Base-by-base conservation (phyloP, 148 eudicot genomes). In the Amaranthus hypochondriacus region DNA sequence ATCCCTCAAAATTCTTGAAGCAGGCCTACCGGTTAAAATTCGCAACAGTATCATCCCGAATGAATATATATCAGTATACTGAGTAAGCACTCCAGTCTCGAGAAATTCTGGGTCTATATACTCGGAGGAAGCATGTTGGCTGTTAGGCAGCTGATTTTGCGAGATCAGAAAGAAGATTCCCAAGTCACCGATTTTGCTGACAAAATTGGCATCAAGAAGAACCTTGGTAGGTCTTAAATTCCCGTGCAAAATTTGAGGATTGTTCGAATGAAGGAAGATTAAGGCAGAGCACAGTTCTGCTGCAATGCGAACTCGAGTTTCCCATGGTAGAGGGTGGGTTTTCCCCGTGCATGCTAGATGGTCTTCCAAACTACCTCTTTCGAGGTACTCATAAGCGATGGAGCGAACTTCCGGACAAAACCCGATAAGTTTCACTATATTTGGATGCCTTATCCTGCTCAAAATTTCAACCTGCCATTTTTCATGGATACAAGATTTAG, bases 361-460 rank as follows among this genome's bases (percentile, higher is more conserved):
- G 81, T 90, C 89, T 76, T 95, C 90, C 49, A 95, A 92, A 83
- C 84, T 92, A 64, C 91, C 92, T 70, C 87, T 90, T 60, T 84
- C 93, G 15, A 86, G 79, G 84, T 83, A 92, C 73, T 95, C 97
- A 9, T 90, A 92, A 56, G 89, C 79, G 68, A 95, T 84, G 52
- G 92, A 84, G 72, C 90, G 83, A 0, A 93, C 83, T 82, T 95
- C 98, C 62, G 89, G 73, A 80, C 93, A 90, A 62, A 82, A 77
- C 39, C 98, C 97, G 0, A 90, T 57, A 50, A 91, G 86, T 4
- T 85, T 84, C 28, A 86, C 93, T 68, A 94, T 83, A 82, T 92
- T 88, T 71, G 91, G 98, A 84, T 95, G 98, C 77, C 97, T 82
- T 71, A 90, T 83, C 69, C 88, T 88, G 72, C 86, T 75, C 70